Evolutionary conservation across 2,329 filamentous ascomycete genomes (phyloP).

Genomic region (Aspergillus uvarum): DNA sequence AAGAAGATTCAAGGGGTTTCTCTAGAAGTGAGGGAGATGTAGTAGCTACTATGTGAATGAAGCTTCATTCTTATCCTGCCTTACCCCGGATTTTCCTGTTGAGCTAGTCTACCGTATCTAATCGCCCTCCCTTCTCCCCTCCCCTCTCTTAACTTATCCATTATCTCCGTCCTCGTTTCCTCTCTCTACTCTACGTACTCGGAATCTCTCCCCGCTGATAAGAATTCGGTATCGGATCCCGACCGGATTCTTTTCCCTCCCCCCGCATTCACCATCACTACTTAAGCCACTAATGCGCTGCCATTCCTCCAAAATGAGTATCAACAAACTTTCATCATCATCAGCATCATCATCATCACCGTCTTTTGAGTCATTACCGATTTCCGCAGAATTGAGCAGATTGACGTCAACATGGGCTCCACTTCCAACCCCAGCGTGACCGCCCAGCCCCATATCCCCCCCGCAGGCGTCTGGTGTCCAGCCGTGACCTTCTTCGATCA

Average conservation of each 20-base stretch:
- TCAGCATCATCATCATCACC: not conserved
- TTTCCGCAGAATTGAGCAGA: not conserved
- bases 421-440: constrained; percentile 7
- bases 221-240: constrained; percentile 1
- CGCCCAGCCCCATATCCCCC: constrained; percentile 22
- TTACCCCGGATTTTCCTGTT: not conserved
- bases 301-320: not conserved
- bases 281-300: not conserved
- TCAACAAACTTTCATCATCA: not conserved
- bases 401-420: constrained; percentile 17
- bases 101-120: not conserved
- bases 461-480: constrained; percentile 51
- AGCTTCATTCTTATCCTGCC: not conserved
- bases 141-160: not conserved
- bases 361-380: too few species aligned
- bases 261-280: constrained; percentile 3
- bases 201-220: constrained; percentile 1
- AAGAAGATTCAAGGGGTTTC: not conserved
- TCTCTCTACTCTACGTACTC: not conserved
- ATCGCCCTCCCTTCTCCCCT: not conserved
- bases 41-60: not conserved
- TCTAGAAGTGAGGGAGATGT: too few species aligned
- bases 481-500: constrained; percentile 57
- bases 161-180: not conserved
- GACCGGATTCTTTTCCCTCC: constrained; percentile 12